Base-by-base conservation (phyloP, 192 early-diverging fungal genomes). In the Lunasporangiospora selenospora region DNA sequence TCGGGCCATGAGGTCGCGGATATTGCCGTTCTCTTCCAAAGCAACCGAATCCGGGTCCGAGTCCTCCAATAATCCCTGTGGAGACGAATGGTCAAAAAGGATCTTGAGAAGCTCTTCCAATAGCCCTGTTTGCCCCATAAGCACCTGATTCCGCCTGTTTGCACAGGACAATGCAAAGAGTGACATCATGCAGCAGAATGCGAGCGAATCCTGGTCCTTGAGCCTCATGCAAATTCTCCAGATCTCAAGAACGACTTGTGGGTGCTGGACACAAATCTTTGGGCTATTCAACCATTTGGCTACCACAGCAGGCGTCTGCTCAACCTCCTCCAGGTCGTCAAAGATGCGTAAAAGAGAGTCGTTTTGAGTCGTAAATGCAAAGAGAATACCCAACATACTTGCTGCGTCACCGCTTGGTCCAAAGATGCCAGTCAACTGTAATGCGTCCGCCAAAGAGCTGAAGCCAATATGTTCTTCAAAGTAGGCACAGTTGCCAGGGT, bases 321-420 rank as follows among this genome's bases (percentile, higher is more conserved):
- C 47, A 11, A 65, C 60, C 18, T 60, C 75, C 13, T 58, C 41
- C 3, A 53, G 59, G 6, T 70, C 48, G 15, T 75, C 54, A 43
- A 84, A 86, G 19, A 83, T 57, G 31, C 79, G 65, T 11, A 57
- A 38, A 2, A 86, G 30, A 0, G 50, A 65, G 10, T 81, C 79
- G 41, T 86, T 75, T 45, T 86, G 79, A 9, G 83, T 67, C 4
- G 81, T 79, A 55, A 87, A 84, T 7, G 78, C 83, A 48, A 89
- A 76, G 3, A 87, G 52, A 13, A 85, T 83, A 9, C 87, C 88
- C 48, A 89, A 78, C 45, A 86, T 57, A 15, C 79, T 60, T 15
- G 75, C 58, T 0, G 79, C 52, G 21, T 67, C 61, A 18, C 73
- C 66, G 6, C 63, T 39, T 16, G 65, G 42, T 15, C 62, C 60